Evolutionary conservation across 2,329 filamentous ascomycete genomes (phyloP).

Genomic region (Trichoderma brevicompactum): DNA sequence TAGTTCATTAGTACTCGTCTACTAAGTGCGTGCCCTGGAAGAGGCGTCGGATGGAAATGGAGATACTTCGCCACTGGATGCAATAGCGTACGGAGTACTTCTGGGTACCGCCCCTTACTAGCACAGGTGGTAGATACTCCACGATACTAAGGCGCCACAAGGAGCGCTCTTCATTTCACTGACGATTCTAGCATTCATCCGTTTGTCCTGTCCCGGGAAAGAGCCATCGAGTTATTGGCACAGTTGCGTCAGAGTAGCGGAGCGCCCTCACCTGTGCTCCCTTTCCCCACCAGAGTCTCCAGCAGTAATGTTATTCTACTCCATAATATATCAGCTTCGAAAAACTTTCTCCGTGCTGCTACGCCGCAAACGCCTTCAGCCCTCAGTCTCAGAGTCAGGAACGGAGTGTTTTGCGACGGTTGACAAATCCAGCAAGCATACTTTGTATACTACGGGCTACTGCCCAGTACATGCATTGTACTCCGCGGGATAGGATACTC

Average conservation of each 20-base stretch:
- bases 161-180: constrained; percentile 2
- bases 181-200: neutral
- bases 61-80: constrained; percentile 4
- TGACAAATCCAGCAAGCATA: too few relatives aligned
- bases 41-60: neutral
- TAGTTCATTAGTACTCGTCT: too few relatives aligned
- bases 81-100: neutral
- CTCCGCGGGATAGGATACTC: too few relatives aligned
- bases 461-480: too few relatives aligned
- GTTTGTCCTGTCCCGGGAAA: constrained; percentile 1
- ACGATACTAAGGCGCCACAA: too few relatives aligned
- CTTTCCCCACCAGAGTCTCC: constrained; percentile 24
- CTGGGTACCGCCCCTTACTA: neutral
- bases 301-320: constrained; percentile 26
- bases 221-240: constrained; percentile 7
- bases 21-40: neutral
- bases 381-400: neutral
- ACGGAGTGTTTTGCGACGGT: neutral
- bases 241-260: constrained; percentile 25
- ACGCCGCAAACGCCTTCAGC: constrained; percentile 1
- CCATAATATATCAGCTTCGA: constrained; percentile 21
- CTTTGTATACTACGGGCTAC: too few relatives aligned
- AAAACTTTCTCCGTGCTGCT: constrained; percentile 5
- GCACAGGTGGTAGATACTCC: neutral
- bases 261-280: constrained; percentile 8